Conservation (phyloP, 768 basidiomycete genomes). For the Auricularia cornea region DNA sequence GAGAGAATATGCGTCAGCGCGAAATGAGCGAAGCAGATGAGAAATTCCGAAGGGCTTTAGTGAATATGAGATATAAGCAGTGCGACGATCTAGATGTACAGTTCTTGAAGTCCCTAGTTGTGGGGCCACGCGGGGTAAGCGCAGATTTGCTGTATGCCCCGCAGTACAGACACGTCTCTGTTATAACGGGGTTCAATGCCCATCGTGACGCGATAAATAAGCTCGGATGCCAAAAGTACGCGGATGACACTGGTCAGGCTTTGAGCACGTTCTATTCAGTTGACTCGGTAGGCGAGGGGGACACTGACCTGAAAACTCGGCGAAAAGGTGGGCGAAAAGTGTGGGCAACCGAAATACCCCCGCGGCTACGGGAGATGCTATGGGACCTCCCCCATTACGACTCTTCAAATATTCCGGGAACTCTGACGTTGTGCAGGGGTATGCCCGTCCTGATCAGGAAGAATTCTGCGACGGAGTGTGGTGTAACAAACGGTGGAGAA, state of each 20-base stretch:
- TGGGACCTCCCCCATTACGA: constrained; percentile 15
- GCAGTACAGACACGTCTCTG: background rate
- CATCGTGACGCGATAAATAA: background rate
- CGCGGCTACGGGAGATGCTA: constrained; percentile 4
- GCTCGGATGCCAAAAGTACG: background rate
- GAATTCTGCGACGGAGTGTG: constrained; percentile 17
- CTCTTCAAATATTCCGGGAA: constrained; percentile 12
- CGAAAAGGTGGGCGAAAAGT: background rate
- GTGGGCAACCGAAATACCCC: background rate
- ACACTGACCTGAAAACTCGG: background rate
- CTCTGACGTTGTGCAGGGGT: constrained; percentile 13
- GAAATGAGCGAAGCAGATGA: background rate
- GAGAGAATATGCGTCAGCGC: background rate
- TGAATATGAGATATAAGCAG: background rate
- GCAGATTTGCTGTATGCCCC: background rate
- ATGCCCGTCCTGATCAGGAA: constrained; percentile 17
- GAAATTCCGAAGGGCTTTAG: background rate
- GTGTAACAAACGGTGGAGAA: constrained; percentile 19
- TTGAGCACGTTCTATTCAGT: background rate
- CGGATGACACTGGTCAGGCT: background rate
- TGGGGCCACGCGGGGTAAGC: background rate
- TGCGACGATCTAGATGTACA: background rate
- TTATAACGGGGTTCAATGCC: background rate
- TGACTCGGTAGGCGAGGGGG: background rate
- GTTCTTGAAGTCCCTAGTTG: background rate